Conservation (phyloP, 2,329 filamentous ascomycete species). For the Fusarium dlaminii region DNA sequence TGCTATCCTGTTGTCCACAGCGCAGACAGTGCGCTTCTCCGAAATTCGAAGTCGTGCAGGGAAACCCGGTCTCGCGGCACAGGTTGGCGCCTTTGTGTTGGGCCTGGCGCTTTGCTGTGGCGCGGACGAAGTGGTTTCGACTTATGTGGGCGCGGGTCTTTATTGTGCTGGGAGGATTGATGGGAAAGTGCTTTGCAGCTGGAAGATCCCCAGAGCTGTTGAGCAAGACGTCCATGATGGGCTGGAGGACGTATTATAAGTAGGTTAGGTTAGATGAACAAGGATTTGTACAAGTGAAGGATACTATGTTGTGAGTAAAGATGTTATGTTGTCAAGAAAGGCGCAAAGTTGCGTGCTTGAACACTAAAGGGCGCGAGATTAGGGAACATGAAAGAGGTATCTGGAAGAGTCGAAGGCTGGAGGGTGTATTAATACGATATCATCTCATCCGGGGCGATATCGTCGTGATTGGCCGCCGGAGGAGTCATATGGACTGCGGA, state of each 20-base stretch:
- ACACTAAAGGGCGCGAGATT: slow-evolving; percentile 30
- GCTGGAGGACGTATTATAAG: slow-evolving; percentile 10
- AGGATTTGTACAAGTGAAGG: slow-evolving; percentile 9
- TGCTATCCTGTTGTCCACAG: slow-evolving; percentile 21
- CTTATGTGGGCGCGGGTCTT: slow-evolving; percentile 32
- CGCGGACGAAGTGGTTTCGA: slow-evolving; percentile 46
- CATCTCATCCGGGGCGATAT: slow-evolving; percentile 37
- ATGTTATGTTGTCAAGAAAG: slow-evolving; percentile 35
- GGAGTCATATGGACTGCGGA: slow-evolving; percentile 40
- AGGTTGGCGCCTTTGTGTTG: slow-evolving; percentile 25
- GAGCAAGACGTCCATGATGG: slow-evolving; percentile 37
- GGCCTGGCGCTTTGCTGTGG: slow-evolving; percentile 45
- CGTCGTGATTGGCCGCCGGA: slow-evolving; percentile 32
- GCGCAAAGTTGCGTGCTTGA: slow-evolving; percentile 41
- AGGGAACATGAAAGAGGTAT: slow-evolving; percentile 33
- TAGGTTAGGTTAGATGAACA: background rate
- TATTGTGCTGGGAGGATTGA: background rate
- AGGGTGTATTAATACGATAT: slow-evolving; percentile 36
- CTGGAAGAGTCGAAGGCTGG: slow-evolving; percentile 32
- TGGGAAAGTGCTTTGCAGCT: slow-evolving; percentile 33
- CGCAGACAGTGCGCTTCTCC: slow-evolving; percentile 15
- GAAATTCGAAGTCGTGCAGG: slow-evolving; percentile 23
- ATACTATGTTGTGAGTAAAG: slow-evolving; percentile 28
- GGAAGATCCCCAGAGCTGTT: slow-evolving; percentile 37
- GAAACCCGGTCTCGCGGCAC: slow-evolving; percentile 37